A percentile compares a stretch with the other conserved stretches of the same genome.
Conservation (phyloP, 2,329 filamentous ascomycete species). For the Epichloe amarillans region DNA sequence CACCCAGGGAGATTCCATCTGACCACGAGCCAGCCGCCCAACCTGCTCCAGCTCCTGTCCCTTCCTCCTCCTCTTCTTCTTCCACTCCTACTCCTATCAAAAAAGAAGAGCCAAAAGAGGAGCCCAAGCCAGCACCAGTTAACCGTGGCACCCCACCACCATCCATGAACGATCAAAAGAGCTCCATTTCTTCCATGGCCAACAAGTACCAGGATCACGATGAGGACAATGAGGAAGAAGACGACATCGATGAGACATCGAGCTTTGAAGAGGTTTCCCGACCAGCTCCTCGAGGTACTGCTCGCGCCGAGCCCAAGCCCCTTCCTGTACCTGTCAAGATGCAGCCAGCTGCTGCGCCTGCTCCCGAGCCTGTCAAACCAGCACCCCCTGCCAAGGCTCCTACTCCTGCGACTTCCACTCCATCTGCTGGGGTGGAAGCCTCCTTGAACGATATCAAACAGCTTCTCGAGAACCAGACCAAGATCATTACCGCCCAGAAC, state of each 20-base stretch:
- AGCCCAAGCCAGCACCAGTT: slow-evolving; percentile 33
- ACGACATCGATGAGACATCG: slow-evolving; percentile 53
- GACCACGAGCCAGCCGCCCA: slow-evolving; percentile 48
- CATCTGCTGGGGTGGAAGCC: slow-evolving; percentile 36
- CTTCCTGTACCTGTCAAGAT: slow-evolving; percentile 21
- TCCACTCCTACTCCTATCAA: slow-evolving; percentile 19
- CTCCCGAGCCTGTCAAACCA: slow-evolving; percentile 15
- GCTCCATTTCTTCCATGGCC: slow-evolving; percentile 73
- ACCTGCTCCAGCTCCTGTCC: slow-evolving; percentile 27
- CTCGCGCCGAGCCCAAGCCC: slow-evolving; percentile 28
- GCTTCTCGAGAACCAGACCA: slow-evolving; percentile 63
- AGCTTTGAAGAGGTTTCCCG: slow-evolving; percentile 80
- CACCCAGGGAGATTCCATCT: slow-evolving; percentile 61
- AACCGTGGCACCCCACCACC: slow-evolving; percentile 37
- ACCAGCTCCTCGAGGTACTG: slow-evolving; percentile 47
- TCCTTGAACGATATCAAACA: slow-evolving; percentile 66
- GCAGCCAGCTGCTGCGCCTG: slow-evolving; percentile 10
- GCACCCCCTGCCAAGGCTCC: slow-evolving; percentile 19
- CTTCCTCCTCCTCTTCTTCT: neutral
- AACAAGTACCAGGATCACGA: slow-evolving; percentile 70
- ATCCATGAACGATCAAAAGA: slow-evolving; percentile 71
- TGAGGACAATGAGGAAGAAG: slow-evolving; percentile 48
- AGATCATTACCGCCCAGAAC: slow-evolving; percentile 64
- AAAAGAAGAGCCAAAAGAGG: slow-evolving; percentile 24
- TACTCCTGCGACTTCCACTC: slow-evolving; percentile 17